These are phyloP conservation scores for Starmerella riodocensis DNA, from an alignment of 805 yeast species.

Conservation along the genomic window DNA sequence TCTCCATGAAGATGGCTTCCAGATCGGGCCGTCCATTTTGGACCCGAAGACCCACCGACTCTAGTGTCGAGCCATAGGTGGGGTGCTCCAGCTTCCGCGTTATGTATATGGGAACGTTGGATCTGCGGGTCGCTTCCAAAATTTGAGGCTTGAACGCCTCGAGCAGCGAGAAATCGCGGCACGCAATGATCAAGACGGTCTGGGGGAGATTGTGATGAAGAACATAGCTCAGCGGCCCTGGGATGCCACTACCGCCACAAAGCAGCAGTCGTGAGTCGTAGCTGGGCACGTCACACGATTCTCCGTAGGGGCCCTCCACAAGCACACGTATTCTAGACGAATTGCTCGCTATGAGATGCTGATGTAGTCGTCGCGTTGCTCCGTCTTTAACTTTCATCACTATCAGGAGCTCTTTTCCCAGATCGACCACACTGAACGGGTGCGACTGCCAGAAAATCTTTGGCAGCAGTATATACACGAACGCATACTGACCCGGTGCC, in stretches of 20 bases:
- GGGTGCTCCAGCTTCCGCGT: background rate
- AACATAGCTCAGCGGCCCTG: slow-evolving; percentile 7
- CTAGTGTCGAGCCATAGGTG: background rate
- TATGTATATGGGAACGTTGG: background rate
- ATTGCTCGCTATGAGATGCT: background rate
- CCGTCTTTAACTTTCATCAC: slow-evolving; percentile 11
- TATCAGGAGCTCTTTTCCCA: background rate
- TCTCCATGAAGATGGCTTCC: slow-evolving; percentile 24
- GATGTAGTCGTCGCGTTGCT: background rate
- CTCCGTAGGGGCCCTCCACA: slow-evolving; percentile 9
- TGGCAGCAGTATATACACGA: slow-evolving; percentile 29
- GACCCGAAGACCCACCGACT: background rate
- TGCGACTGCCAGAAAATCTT: slow-evolving; percentile 54
- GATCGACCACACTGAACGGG: slow-evolving; percentile 43
- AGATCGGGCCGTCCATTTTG: slow-evolving; percentile 1
- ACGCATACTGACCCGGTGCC: slow-evolving; percentile 7
- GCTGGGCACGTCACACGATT: background rate
- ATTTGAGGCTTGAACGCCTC: slow-evolving; percentile 3
- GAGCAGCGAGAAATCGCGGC: slow-evolving; percentile 3
- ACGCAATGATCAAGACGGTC: slow-evolving; percentile 4
- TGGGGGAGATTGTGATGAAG: slow-evolving; percentile 1
- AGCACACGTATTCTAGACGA: background rate
- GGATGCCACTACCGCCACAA: slow-evolving; percentile 12
- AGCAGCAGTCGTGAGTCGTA: slow-evolving; percentile 4
- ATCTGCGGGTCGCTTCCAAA: background rate